Conservation (phyloP, 208 protist species). For the Wallacemonas rigidus region DNA sequence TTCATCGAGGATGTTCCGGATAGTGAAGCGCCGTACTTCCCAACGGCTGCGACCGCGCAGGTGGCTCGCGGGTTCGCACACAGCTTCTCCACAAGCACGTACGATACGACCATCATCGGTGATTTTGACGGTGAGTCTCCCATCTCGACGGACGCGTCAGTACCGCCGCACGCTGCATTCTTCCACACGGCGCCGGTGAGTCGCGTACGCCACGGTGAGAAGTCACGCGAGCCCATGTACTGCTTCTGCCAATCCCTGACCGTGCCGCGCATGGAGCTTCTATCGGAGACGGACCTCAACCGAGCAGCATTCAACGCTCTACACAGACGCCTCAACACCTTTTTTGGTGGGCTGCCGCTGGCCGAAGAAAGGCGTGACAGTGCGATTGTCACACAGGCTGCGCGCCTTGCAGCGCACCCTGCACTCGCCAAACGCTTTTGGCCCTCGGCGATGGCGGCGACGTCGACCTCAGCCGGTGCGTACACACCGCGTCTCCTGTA, state of each 20-base stretch:
- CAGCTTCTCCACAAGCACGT: slow-evolving; percentile 20
- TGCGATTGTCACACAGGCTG: background rate
- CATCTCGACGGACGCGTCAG: background rate
- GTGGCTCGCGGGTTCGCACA: slow-evolving; percentile 29
- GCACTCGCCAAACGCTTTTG: slow-evolving; percentile 1
- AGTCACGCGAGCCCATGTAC: slow-evolving; percentile 35
- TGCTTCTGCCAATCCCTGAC: slow-evolving; percentile 40
- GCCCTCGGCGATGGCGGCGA: background rate
- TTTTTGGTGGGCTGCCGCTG: slow-evolving; percentile 28
- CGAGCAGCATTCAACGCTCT: slow-evolving; percentile 15
- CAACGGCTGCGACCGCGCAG: slow-evolving; percentile 19
- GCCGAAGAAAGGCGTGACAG: background rate
- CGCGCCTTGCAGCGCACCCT: slow-evolving; percentile 17
- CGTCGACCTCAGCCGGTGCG: slow-evolving; percentile 1
- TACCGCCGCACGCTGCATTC: slow-evolving; percentile 11
- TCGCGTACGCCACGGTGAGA: slow-evolving; percentile 32
- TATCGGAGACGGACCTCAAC: background rate
- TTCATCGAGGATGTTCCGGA: slow-evolving; percentile 23
- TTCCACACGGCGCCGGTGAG: slow-evolving; percentile 35
- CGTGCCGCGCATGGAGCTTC: slow-evolving; percentile 13
- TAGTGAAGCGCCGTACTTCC: slow-evolving; percentile 14
- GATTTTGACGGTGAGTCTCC: too few species aligned
- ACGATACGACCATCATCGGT: background rate
- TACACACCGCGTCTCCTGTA: slow-evolving; percentile 37
- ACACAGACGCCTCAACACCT: slow-evolving; percentile 17